These are phyloP conservation scores for Fusarium sp. DNA, from an alignment of 2,329 filamentous ascomycete species.

Conservation along the genomic window DNA sequence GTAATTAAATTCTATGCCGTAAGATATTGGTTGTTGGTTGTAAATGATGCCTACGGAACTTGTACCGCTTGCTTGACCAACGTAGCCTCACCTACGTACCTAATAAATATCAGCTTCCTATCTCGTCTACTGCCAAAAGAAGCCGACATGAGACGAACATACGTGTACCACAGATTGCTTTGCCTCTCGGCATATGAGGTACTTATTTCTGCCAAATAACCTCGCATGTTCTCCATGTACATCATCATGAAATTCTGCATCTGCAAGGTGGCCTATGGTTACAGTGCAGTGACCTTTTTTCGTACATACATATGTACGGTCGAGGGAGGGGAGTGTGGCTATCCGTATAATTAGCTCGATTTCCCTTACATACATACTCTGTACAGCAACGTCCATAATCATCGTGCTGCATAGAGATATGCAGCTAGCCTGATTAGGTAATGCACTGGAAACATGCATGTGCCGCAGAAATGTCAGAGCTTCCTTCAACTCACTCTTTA, in stretches of 20 bases:
- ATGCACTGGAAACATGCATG: conserved; percentile 17
- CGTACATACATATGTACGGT: not conserved
- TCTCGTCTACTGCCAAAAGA: not conserved
- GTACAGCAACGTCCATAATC: not conserved
- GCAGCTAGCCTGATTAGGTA: conserved; percentile 21
- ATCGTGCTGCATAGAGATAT: conserved; percentile 2
- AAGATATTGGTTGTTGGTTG: not conserved
- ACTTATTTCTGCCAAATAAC: not conserved
- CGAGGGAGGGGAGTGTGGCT: conserved; percentile 13
- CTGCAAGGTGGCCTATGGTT: conserved; percentile 20
- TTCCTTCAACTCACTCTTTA: conserved; percentile 7
- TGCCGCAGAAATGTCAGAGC: conserved; percentile 27
- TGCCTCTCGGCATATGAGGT: not conserved
- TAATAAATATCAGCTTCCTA: not conserved
- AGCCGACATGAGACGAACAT: not conserved
- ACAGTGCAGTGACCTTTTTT: conserved; percentile 25
- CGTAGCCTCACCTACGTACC: not conserved
- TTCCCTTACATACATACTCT: not conserved
- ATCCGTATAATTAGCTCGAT: not conserved
- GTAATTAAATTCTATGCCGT: not conserved
- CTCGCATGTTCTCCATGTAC: conserved; percentile 11
- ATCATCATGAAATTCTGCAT: conserved; percentile 19
- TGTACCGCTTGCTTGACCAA: not conserved
- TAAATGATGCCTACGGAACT: not conserved
- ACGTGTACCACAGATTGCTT: not conserved